Conservation (phyloP, 805 yeast species). For the Candida taoyuanica region DNA sequence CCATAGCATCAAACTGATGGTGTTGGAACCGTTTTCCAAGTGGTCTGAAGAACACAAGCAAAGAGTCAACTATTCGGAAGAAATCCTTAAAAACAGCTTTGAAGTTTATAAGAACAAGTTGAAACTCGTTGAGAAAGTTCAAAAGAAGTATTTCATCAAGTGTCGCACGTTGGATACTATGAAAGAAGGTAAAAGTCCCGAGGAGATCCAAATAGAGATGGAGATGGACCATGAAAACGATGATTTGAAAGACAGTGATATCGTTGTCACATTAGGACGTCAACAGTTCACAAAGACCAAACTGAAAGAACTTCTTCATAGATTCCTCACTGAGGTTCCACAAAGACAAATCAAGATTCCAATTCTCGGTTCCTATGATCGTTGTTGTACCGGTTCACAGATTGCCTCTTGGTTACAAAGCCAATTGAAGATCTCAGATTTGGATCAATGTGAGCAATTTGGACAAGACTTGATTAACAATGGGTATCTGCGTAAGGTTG, state of each 20-base stretch:
- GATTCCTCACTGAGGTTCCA: constrained; percentile 47
- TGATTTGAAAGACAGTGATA: constrained; percentile 12
- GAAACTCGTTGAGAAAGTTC: constrained; percentile 47
- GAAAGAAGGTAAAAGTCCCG: constrained; percentile 43
- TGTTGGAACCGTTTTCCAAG: constrained; percentile 62
- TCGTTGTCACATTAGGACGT: constrained; percentile 32
- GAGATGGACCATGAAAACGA: constrained; percentile 12
- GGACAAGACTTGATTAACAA: constrained; percentile 66
- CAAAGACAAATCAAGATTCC: constrained; percentile 55
- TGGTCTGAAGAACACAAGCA: constrained; percentile 75
- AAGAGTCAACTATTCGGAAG: constrained; percentile 58
- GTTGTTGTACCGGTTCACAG: constrained; percentile 56
- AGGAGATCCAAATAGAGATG: constrained; percentile 32
- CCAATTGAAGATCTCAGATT: constrained; percentile 38
- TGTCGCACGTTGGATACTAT: constrained; percentile 71
- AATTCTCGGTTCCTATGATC: constrained; percentile 61
- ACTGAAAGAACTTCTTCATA: constrained; percentile 37
- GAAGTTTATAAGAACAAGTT: constrained; percentile 47
- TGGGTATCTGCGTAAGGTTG: constrained; percentile 51
- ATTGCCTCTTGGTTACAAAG: constrained; percentile 57
- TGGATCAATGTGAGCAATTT: constrained; percentile 60
- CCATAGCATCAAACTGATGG: constrained; percentile 51
- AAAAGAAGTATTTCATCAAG: constrained; percentile 69
- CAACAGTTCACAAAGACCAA: constrained; percentile 35
- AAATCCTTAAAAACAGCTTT: constrained; percentile 45